Base-by-base conservation (phyloP, 2,329 filamentous ascomycete species). In the Aspergillus hiratsukae region DNA sequence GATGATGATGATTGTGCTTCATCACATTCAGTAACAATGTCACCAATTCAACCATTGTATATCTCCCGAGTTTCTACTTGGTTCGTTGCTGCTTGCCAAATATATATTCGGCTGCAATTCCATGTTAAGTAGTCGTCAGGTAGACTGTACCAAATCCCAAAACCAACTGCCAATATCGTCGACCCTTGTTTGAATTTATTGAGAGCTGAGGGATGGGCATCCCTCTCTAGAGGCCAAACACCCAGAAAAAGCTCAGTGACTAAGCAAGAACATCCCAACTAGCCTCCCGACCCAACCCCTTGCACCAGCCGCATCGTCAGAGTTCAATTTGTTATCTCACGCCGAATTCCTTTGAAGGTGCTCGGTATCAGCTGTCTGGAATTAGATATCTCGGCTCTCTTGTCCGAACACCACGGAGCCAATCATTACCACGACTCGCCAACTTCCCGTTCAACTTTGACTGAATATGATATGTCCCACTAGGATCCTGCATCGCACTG, bases 401-500 rank as follows among this genome's bases (percentile, higher is more conserved):
- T 77, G 75, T 21, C 73, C 78, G 67, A 84, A 85, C 7, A 83
- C 63, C 14, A 82, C 82, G 45, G 84, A 71, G 81, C 78, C 56
- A 86, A 65, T 5, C 62, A n/a, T 78, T 77, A 37, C 77, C 67
- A 7, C 73, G 67, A 19, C 84, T 67, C 8, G 80, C 80, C 8
- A 78, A 77, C 70, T 85, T 83, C 11, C 85, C 65, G 64, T 86
- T 83, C 28, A 85, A 62, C 9, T 81, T 75, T 60, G 80, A 75
- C 80, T 83, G 62, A 48, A 53, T 17, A 25, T 52, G 49, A 48
- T 19, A 49, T 11, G 23, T 51, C 57, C 31, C 21, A 43, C 66
- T 57, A 71, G 63, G 58, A 52, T 40, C 37, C 25, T 10, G 11
- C 40, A 27, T 52, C 29, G 45, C 45, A 27, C 45, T 35, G 21